Evolutionary conservation across 106 monocot species (phyloP), one percentile per base, ranked within the genome.

Genomic region (Chionographis japonica): DNA sequence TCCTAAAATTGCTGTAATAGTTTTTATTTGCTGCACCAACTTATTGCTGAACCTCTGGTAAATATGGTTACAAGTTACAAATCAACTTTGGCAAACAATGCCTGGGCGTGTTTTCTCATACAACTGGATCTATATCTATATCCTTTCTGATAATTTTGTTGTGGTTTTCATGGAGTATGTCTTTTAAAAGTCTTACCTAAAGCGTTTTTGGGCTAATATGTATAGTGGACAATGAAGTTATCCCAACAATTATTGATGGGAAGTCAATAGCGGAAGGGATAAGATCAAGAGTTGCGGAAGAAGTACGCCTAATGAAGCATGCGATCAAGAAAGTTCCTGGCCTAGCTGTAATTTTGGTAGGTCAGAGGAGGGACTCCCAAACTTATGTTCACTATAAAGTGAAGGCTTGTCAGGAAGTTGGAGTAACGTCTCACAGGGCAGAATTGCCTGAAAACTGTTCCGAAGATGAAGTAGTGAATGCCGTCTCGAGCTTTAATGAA

Each of bases 391-490:
- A 83, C 18, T 74, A 66, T 63, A 98, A 98, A 73, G 75, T 65
- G 60, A 79, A 81, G 75, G 97, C 84, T 27, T 98, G 97, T 60
- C 41, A 90, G 56, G 92, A 92, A 72, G 92, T 92, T 54, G 89
- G 92, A 37, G 92, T 98, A 18, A 83, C 16, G 73, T 98, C 84
- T 69, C 57, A 75, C n/a, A 40, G 79, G 6, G 68, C 70, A 59
- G 76, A 90, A 67, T 74, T 92, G 20, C 81, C 97, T 65, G 83
- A 85, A 50, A 76, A 87, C 52, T 87, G 84, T 70, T n/a, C 75
- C 4, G 84, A 92, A 64, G 77, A 87, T 39, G 89, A 87, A 18
- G 80, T 92, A 40, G 43, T 90, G 8, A 68, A 83, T 56, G 75
- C 83, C 12, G 78, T 92, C 3, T 59, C 63, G 8, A 68, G 68